Evolutionary conservation across 192 early-diverging fungal genomes (phyloP), one percentile per base, ranked within the genome.

Genomic region (Diversispora eburnea): DNA sequence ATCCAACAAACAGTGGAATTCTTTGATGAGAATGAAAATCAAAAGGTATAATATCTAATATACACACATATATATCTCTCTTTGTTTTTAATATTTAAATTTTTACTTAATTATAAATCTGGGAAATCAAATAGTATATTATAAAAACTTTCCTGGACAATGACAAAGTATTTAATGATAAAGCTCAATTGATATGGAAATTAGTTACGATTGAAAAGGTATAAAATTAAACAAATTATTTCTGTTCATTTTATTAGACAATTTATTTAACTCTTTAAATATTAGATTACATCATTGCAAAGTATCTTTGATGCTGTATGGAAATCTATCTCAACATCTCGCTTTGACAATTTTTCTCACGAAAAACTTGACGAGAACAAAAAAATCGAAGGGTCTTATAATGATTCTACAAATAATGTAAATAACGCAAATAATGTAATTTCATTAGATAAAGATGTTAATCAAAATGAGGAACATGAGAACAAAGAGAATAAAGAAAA

Each of bases 1-100:
- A 20, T 19, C 19, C 48, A 25, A 20, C 66, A 67, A 15, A 67
- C 46, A n/a, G 20, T 67, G 22, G 47, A 67, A 22, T 67, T 67
- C 49, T n/a, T 48, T 15, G 25, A 51, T n/a, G 25, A 19, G 8
- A 47, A 47, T 52, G 20, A 15, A 48, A 47, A 9, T 33, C 20
- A 67, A 52, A 51, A 33, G n/a, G 66, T 67, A 49, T 49, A n/a
- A 43, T 17, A 19, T 43, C n/a, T 3, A n/a, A n/a, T n/a, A n/a
- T n/a, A n/a, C n/a, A n/a, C n/a, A n/a, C n/a, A 8, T 39, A 13
- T 33, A 4, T 13, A n/a, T 63, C 17, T 45, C 42, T 63, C 10
- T 19, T 49, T 66, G 7, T 67, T 25, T 20, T 25, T 51, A 20
- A 20, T 49, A 12, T 47, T 48, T 48, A 39, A 39, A 12, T 12